A percentile compares a stretch with the other conserved stretches of the same genome.
Conservation (phyloP, 331 rosid species). For the Quercus lobata region DNA sequence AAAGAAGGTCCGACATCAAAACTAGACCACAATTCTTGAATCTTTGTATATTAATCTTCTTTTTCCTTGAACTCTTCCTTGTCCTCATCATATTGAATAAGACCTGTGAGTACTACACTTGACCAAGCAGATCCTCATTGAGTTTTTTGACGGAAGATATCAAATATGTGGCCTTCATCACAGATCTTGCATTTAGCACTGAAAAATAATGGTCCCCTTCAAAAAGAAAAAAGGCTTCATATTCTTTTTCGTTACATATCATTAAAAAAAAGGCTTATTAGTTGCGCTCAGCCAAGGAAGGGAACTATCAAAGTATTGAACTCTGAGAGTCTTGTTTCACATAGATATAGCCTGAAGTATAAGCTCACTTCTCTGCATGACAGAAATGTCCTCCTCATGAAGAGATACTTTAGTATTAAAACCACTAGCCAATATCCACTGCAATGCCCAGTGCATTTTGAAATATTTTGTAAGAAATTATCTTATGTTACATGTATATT, state of each 20-base stretch:
- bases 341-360: neutral
- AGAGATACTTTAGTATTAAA: neutral
- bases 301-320: neutral
- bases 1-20: too few relatives aligned
- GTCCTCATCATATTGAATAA: neutral
- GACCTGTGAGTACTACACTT: neutral
- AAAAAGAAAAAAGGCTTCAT: too few relatives aligned
- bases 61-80: too few relatives aligned
- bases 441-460: too few relatives aligned
- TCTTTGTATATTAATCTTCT: too few relatives aligned
- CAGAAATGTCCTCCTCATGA: neutral
- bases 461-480: too few relatives aligned
- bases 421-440: too few relatives aligned
- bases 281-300: neutral
- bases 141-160: neutral
- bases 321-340: neutral
- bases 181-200: neutral
- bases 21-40: too few relatives aligned
- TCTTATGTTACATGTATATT: too few relatives aligned
- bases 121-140: neutral
- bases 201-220: neutral
- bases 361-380: neutral
- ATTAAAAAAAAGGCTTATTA: neutral
- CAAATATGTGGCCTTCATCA: neutral
- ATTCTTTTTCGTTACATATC: too few relatives aligned